phyloP scores from a whole-genome alignment of 306 rosid genomes.

The Alnus rubra region DNA sequence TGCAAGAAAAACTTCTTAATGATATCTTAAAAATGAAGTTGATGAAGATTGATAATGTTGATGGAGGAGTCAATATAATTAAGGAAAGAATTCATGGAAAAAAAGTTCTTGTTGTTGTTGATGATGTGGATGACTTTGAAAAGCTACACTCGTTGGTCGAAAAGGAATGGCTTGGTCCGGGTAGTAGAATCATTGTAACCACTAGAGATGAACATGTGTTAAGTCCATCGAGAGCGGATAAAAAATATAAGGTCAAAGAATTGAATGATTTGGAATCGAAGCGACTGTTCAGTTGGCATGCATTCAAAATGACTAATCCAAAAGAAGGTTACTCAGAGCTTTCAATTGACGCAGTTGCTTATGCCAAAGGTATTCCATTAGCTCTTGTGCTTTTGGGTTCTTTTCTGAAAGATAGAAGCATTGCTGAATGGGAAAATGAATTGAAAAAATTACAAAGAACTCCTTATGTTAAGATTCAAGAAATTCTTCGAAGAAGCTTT shows the following conservation, averaged over 20 bases:
- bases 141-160: neutral
- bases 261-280: constrained; percentile 22
- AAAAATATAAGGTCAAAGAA: neutral
- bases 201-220: constrained; percentile 24
- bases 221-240: neutral
- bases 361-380: constrained; percentile 41
- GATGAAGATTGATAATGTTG: neutral
- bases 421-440: too few relatives aligned
- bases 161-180: constrained; percentile 11
- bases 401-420: too few relatives aligned
- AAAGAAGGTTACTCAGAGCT: neutral
- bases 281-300: constrained; percentile 37
- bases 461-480: too few relatives aligned
- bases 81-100: neutral
- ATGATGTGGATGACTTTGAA: constrained; percentile 3
- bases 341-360: constrained; percentile 11
- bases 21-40: neutral
- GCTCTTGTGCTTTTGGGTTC: constrained; percentile 49
- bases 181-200: constrained; percentile 35
- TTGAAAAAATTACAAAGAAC: too few relatives aligned
- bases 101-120: constrained; percentile 24
- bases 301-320: constrained; percentile 17
- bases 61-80: constrained; percentile 1
- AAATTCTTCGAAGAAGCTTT: too few relatives aligned
- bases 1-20: constrained; percentile 29